Percentiles rank a stretch among this genome's conserved stretches.
Conservation (phyloP, 2,329 filamentous ascomycete species). For the Ascochyta clinopodiicola region DNA sequence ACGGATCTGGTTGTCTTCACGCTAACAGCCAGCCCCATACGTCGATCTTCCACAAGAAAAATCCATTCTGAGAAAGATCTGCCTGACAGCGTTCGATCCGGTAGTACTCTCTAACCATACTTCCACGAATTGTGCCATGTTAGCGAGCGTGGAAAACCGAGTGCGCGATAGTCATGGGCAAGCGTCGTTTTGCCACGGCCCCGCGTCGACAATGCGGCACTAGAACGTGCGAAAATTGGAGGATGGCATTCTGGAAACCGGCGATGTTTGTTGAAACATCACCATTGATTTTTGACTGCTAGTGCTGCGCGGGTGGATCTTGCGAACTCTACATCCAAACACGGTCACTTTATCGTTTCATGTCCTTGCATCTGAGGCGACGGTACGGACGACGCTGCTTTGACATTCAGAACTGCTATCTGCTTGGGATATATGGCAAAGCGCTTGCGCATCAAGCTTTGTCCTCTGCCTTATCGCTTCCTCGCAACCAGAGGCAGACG, state of each 20-base stretch:
- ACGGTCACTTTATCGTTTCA: constrained; percentile 35
- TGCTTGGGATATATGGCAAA: not conserved
- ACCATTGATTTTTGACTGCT: not conserved
- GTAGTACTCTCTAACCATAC: constrained; percentile 12
- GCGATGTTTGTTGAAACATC: constrained; percentile 22
- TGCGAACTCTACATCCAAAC: constrained; percentile 18
- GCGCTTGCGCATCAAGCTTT: not conserved
- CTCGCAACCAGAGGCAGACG: not conserved
- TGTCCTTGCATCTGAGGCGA: constrained; percentile 22
- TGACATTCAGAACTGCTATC: constrained; percentile 7
- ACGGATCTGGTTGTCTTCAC: constrained; percentile 28
- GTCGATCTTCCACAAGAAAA: constrained; percentile 26
- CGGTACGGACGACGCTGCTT: constrained; percentile 5
- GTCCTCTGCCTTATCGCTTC: not conserved
- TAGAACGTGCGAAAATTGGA: constrained; percentile 4
- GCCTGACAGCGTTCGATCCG: constrained; percentile 19
- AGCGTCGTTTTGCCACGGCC: constrained; percentile 12
- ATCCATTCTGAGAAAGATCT: constrained; percentile 14
- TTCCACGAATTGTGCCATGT: constrained; percentile 13
- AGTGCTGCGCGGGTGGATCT: constrained; percentile 9
- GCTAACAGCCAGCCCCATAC: constrained; percentile 24
- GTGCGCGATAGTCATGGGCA: not conserved
- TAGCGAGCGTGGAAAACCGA: constrained; percentile 7
- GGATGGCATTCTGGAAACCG: constrained; percentile 12
- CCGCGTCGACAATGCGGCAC: not conserved